These are phyloP conservation scores for Hypoxylon fragiforme DNA, from an alignment of 495 filamentous ascomycete genomes.

Conservation along the genomic window DNA sequence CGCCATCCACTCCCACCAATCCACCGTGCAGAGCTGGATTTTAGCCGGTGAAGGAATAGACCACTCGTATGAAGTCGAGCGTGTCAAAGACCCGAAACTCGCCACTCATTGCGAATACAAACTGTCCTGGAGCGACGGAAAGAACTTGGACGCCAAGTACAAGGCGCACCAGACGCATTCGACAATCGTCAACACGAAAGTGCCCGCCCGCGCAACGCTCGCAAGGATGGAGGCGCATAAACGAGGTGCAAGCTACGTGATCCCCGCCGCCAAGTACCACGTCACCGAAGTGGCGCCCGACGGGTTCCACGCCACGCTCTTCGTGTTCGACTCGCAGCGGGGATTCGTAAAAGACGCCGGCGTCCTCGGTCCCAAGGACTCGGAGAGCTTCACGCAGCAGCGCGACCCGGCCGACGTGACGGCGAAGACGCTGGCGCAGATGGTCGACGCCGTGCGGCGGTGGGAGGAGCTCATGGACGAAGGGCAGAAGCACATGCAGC, in stretches of 20 bases:
- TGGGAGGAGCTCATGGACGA: conserved; percentile 13
- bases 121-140: conserved; percentile 26
- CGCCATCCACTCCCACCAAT: conserved; percentile 34
- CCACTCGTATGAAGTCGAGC: conserved; percentile 7
- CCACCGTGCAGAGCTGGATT: conserved; percentile 33
- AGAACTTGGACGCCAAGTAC: conserved; percentile 5
- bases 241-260: conserved; percentile 12
- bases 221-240: neutral
- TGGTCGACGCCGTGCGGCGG: conserved; percentile 12
- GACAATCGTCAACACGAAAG: conserved; percentile 19
- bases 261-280: conserved; percentile 18
- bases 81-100: neutral
- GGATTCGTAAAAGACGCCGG: conserved; percentile 21
- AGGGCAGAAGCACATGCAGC: conserved; percentile 2
- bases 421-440: conserved; percentile 6
- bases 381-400: conserved; percentile 14
- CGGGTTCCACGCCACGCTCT: conserved; percentile 26
- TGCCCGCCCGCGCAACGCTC: neutral
- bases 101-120: conserved; percentile 25
- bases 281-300: conserved; percentile 5
- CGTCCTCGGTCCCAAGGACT: conserved; percentile 23
- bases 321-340: conserved; percentile 25
- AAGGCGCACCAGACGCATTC: conserved; percentile 18
- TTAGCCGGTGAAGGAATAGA: conserved; percentile 33
- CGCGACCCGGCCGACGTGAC: conserved; percentile 17